Evolutionary conservation across 164 flowering plant genomes (phyloP).

Genomic region (Sedum album): DNA sequence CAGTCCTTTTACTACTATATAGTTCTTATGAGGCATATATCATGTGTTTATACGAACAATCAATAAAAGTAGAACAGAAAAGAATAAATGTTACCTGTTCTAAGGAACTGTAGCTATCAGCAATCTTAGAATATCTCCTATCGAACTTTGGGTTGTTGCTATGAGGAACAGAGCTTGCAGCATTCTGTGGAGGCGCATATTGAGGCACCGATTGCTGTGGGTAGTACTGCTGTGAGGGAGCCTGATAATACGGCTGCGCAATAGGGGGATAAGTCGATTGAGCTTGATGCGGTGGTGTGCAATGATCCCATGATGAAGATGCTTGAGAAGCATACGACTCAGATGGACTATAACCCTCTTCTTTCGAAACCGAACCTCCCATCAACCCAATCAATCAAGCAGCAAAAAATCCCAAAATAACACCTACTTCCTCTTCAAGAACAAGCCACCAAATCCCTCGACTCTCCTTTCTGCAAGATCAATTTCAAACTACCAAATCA

Average conservation of each 20-base stretch:
- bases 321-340: background rate
- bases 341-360: background rate
- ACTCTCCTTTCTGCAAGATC: background rate
- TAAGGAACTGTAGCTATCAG: constrained; percentile 8
- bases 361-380: constrained; percentile 2
- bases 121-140: constrained; percentile 4
- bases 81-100: constrained; percentile 7
- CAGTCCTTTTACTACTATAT: too few species aligned
- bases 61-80: background rate
- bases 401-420: background rate
- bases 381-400: background rate
- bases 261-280: background rate
- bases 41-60: too few species aligned
- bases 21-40: too few species aligned
- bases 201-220: constrained; percentile 1
- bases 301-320: background rate
- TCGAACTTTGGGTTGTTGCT: background rate
- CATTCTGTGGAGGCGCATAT: background rate
- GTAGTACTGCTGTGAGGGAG: background rate
- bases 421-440: background rate
- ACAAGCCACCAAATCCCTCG: background rate
- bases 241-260: background rate
- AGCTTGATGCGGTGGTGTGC: background rate
- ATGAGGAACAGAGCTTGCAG: background rate
- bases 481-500: background rate